These are phyloP conservation scores for Sophora flavescens DNA, from an alignment of 306 rosid genomes.

Conservation along the genomic window DNA sequence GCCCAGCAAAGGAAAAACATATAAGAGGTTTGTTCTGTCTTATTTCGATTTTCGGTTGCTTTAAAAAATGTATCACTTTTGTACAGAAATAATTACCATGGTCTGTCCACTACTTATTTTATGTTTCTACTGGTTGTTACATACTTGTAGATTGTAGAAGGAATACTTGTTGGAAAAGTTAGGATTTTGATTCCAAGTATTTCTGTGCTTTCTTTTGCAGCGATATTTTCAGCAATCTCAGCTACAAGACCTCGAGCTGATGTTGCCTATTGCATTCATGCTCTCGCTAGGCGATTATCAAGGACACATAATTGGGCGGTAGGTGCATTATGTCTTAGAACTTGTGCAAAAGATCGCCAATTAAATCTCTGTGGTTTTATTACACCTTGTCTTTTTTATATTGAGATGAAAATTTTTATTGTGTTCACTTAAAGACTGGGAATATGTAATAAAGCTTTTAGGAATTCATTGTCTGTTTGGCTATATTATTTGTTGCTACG, in stretches of 20 bases:
- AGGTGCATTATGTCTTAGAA: conserved; percentile 50
- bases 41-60: conserved; percentile 5
- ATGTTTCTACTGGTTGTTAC: conserved; percentile 29
- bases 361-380: conserved; percentile 31
- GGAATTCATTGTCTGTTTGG: conserved; percentile 30
- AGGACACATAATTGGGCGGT: conserved; percentile 99
- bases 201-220: conserved; percentile 61
- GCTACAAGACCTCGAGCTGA: conserved; percentile 99
- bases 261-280: conserved; percentile 98
- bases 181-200: conserved; percentile 39
- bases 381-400: background rate
- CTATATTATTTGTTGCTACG: conserved; percentile 10
- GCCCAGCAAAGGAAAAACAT: conserved; percentile 91
- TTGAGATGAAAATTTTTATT: conserved; percentile 21
- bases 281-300: conserved; percentile 90
- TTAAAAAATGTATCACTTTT: conserved; percentile 7
- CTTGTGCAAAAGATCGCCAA: conserved; percentile 14
- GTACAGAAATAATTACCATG: conserved; percentile 21
- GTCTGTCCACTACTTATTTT: background rate
- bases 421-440: conserved; percentile 18
- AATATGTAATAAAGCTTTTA: conserved; percentile 37
- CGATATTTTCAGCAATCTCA: conserved; percentile 93
- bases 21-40: conserved; percentile 69
- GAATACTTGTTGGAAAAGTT: conserved; percentile 22
- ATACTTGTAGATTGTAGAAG: conserved; percentile 36